Conservation (phyloP, 1,139 yeast species). For the Suhomyces maxii region DNA sequence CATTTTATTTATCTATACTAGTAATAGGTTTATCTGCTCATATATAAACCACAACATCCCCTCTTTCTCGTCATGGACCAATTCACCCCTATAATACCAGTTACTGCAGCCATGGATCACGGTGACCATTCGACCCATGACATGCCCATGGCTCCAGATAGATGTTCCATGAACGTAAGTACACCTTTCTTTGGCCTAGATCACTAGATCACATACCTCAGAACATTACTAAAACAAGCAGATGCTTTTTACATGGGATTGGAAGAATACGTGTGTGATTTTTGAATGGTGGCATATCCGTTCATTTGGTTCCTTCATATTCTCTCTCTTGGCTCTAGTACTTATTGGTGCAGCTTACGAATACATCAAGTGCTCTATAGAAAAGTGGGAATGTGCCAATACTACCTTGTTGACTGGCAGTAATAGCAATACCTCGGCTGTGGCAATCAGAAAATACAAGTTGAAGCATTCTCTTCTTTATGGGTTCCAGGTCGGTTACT, state of each 20-base stretch:
- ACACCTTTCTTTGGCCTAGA: background rate
- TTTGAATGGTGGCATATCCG: conserved; percentile 79
- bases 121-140: conserved; percentile 26
- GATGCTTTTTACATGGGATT: conserved; percentile 85
- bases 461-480: conserved; percentile 49
- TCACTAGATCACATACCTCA: background rate
- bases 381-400: conserved; percentile 30
- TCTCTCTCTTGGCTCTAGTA: conserved; percentile 53
- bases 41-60: background rate
- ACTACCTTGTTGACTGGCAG: conserved; percentile 16
- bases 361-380: conserved; percentile 42
- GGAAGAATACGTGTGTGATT: conserved; percentile 68
- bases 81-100: background rate
- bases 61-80: background rate
- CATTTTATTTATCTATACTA: background rate
- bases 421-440: conserved; percentile 15
- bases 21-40: background rate
- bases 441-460: conserved; percentile 21
- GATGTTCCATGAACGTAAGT: conserved; percentile 61
- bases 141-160: conserved; percentile 37
- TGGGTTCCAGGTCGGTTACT: conserved; percentile 74
- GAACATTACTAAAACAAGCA: conserved; percentile 14
- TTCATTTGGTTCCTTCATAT: conserved; percentile 49
- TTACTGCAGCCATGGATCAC: conserved; percentile 22
- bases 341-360: conserved; percentile 63